Evolutionary conservation across 2,329 filamentous ascomycete species (phyloP).

Genomic region (Scedosporium boydii): DNA sequence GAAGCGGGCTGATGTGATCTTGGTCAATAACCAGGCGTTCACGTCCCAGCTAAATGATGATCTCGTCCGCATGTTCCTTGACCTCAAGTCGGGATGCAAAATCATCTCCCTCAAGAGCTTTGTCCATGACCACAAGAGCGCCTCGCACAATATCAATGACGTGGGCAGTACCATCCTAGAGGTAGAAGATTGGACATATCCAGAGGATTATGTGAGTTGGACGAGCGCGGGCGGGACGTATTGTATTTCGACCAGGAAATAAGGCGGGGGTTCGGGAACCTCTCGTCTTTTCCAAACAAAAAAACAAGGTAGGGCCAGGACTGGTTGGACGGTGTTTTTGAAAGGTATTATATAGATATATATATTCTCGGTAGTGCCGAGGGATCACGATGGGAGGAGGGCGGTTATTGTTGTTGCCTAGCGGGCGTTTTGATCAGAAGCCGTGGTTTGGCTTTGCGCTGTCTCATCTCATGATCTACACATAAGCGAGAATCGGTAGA

Average conservation of each 20-base stretch:
- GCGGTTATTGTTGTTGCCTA: neutral
- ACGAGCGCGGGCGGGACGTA: slow-evolving; percentile 75
- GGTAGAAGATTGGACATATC: slow-evolving; percentile 54
- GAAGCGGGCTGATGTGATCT: slow-evolving; percentile 81
- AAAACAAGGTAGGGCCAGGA: neutral
- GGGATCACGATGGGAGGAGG: neutral
- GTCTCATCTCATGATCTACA: neutral
- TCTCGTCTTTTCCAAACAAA: neutral
- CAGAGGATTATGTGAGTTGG: slow-evolving; percentile 81
- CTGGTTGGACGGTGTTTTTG: neutral
- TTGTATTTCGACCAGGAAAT: slow-evolving; percentile 77
- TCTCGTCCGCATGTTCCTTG: slow-evolving; percentile 81
- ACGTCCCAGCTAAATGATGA: slow-evolving; percentile 77
- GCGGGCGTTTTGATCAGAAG: neutral
- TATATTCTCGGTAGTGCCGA: neutral
- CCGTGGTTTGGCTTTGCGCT: neutral
- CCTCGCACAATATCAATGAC: slow-evolving; percentile 56
- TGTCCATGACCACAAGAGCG: slow-evolving; percentile 69
- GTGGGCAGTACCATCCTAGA: slow-evolving; percentile 74
- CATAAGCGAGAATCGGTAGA: neutral
- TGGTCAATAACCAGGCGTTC: slow-evolving; percentile 98
- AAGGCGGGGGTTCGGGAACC: slow-evolving; percentile 7
- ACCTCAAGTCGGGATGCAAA: slow-evolving; percentile 81
- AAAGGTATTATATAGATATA: neutral
- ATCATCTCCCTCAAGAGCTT: slow-evolving; percentile 92